phyloP scores from a whole-genome alignment of 768 basidiomycete species.

The Trametes coccinea region DNA sequence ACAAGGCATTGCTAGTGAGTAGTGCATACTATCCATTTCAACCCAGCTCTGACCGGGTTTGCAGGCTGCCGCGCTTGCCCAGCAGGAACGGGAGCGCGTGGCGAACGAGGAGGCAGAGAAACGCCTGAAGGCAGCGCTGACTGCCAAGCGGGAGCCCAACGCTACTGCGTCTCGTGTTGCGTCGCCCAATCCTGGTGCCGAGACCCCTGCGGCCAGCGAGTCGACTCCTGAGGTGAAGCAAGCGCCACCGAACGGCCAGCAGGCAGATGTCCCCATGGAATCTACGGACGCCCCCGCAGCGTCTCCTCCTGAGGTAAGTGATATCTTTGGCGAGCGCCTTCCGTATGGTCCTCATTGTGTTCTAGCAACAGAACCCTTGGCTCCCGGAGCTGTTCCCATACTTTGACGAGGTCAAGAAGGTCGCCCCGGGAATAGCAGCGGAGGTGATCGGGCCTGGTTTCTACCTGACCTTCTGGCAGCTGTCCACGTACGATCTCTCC shows the following conservation, averaged over 20 bases:
- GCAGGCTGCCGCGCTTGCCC: constrained; percentile 61
- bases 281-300: background rate
- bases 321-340: background rate
- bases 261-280: constrained; percentile 21
- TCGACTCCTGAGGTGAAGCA: constrained; percentile 29
- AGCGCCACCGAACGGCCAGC: constrained; percentile 25
- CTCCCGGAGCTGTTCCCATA: constrained; percentile 68
- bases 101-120: constrained; percentile 79
- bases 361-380: constrained; percentile 68
- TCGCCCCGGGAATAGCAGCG: constrained; percentile 65
- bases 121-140: constrained; percentile 75
- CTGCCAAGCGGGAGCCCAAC: constrained; percentile 74
- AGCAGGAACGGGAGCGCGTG: constrained; percentile 66
- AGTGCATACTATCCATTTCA: background rate
- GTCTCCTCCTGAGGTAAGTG: constrained; percentile 9
- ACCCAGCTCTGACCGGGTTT: background rate
- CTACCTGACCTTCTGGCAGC: constrained; percentile 96
- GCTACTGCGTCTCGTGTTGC: constrained; percentile 56
- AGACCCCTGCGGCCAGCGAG: constrained; percentile 24
- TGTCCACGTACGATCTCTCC: constrained; percentile 85
- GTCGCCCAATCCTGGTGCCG: constrained; percentile 49
- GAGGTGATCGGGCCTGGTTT: constrained; percentile 83
- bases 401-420: constrained; percentile 73
- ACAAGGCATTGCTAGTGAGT: constrained; percentile 60
- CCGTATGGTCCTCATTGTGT: background rate